phyloP scores from a whole-genome alignment of 2,329 filamentous ascomycete genomes.

The Verticillium isaacii region DNA sequence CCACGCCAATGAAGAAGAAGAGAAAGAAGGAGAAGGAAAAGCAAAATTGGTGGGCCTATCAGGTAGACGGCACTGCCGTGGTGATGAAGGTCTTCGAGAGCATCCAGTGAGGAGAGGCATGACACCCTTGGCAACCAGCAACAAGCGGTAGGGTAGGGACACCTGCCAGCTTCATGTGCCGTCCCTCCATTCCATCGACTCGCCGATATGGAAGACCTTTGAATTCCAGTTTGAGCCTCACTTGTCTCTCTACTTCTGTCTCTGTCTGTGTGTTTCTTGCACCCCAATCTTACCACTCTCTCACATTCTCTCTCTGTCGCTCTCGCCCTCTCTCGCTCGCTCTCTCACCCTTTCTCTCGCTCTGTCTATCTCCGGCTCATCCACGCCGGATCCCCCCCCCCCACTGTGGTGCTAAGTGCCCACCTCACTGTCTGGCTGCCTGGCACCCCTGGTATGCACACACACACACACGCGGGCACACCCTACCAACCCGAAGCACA shows the following conservation, averaged over 20 bases:
- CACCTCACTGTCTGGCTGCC: neutral
- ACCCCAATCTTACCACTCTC: no score
- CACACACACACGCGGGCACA: no score
- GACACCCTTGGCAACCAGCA: neutral
- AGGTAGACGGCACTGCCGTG: neutral
- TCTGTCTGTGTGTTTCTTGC: neutral
- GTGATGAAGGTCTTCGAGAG: neutral
- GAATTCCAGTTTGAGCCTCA: neutral
- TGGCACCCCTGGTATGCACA: neutral
- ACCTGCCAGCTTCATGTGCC: neutral
- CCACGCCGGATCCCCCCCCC: neutral
- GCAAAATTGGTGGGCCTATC: neutral
- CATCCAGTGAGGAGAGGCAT: neutral
- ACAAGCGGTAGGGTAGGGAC: neutral
- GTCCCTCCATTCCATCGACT: neutral
- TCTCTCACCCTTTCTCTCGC: neutral
- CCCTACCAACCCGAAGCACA: neutral
- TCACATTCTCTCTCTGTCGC: neutral
- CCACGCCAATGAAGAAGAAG: neutral
- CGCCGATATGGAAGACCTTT: neutral
- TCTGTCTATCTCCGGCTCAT: neutral
- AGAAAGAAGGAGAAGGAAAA: neutral
- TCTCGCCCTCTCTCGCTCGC: neutral
- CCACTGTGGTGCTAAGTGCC: neutral
- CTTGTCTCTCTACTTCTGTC: neutral